Evolutionary conservation across 2,329 filamentous ascomycete species (phyloP), one percentile per base, ranked within the genome.

Genomic region (Exophiala bonariae): DNA sequence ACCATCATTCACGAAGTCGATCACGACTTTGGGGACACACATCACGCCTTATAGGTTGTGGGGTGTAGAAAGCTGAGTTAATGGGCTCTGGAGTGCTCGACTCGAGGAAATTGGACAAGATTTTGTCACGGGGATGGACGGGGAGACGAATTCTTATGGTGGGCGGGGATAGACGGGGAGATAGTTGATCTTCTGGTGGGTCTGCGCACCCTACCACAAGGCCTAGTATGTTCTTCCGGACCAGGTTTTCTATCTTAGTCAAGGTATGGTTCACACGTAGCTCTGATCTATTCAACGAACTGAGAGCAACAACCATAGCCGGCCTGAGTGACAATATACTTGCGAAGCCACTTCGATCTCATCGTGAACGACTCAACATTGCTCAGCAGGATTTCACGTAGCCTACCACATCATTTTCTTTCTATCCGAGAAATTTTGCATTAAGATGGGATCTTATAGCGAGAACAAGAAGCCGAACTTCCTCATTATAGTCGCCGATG

Each of bases 401-500:
- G 6, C n/a, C 13, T 34, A 7, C 17, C 6, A 18, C n/a, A 18
- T 8, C n/a, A 14, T 18, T 7, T 18, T 6, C 6, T 14, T 34
- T 14, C n/a, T 14, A 14, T 14, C 32, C 32, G 6, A n/a, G n/a
- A n/a, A n/a, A n/a, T n/a, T 34, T 18, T 34, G 32, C 32, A 34
- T 34, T n/a, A 34, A 34, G 17, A 34, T 34, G 32, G 32, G 32
- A 5, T 34, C 32, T 8, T 14, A 7, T 18, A 18, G 6, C 14
- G 32, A 34, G 17, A 5, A 7, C 8, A 58, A 60, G 39, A 47
- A 56, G 13, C 58, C 60, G 2, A 63, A 64, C 30, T 59, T 64
- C 38, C 53, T 63, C 8, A 37, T 63, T 38, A 55, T 63, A 28
- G 49, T 64, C 13, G 60, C 61, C 4, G 61, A 63, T 46, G 53